phyloP scores from a whole-genome alignment of 2,329 filamentous ascomycete genomes.

The Chaetomium globosum region DNA sequence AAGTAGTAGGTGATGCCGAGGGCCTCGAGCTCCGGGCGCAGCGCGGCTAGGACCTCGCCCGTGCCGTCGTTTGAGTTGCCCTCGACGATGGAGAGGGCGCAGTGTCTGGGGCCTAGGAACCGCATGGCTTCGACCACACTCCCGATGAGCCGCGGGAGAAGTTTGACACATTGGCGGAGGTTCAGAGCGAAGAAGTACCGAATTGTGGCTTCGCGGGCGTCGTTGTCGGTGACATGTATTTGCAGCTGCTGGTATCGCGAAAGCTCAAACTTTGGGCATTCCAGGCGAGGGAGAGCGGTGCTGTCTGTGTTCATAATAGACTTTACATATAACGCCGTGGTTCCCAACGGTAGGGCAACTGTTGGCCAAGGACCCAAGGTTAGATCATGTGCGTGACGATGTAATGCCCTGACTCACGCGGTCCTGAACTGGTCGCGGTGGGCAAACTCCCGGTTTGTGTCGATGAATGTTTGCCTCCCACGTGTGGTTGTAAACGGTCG shows the following conservation, averaged over 20 bases:
- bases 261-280: slow-evolving; percentile 25
- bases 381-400: neutral
- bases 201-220: neutral
- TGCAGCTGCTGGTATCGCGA: slow-evolving; percentile 29
- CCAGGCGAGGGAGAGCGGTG: slow-evolving; percentile 26
- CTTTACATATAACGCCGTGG: slow-evolving; percentile 25
- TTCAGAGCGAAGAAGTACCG: slow-evolving; percentile 58
- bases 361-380: neutral
- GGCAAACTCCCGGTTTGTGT: neutral
- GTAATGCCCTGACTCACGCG: neutral
- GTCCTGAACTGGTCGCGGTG: too few species aligned
- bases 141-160: slow-evolving; percentile 56
- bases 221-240: slow-evolving; percentile 15
- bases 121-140: slow-evolving; percentile 54
- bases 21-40: slow-evolving; percentile 46
- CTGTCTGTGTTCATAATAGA: slow-evolving; percentile 30
- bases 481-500: neutral
- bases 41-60: slow-evolving; percentile 49
- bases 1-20: slow-evolving; percentile 48
- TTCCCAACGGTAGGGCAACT: neutral
- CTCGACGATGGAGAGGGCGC: slow-evolving; percentile 59
- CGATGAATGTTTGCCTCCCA: neutral
- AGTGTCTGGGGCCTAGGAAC: slow-evolving; percentile 55
- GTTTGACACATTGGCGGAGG: slow-evolving; percentile 47
- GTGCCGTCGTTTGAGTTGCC: slow-evolving; percentile 60